Evolutionary conservation across 345 rosid genomes (phyloP).

Genomic region (Zanthoxylum bungeanum): DNA sequence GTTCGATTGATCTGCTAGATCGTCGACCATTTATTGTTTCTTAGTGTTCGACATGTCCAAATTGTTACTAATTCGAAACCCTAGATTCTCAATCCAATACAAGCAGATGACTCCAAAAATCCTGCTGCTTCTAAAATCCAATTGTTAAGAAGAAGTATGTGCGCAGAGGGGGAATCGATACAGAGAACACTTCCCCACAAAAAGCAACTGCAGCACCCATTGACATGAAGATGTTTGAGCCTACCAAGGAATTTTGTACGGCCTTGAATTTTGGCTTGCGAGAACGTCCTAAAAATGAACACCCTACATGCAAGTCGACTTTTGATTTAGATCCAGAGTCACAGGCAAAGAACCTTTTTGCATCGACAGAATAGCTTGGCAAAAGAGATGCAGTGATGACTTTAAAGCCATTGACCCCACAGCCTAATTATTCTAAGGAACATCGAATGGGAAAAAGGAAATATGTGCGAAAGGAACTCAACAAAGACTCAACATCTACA

Average conservation of each 20-base stretch:
- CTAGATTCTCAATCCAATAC: no score
- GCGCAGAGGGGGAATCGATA: slow-evolving; percentile 27
- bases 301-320: slow-evolving; percentile 13
- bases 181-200: slow-evolving; percentile 23
- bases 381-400: slow-evolving; percentile 30
- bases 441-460: slow-evolving; percentile 52
- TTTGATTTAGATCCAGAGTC: slow-evolving; percentile 17
- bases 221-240: slow-evolving; percentile 24
- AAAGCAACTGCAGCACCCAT: slow-evolving; percentile 31
- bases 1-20: no score
- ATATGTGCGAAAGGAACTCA: slow-evolving; percentile 30
- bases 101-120: slow-evolving; percentile 12
- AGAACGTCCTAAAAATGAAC: slow-evolving; percentile 19
- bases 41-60: no score
- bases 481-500: slow-evolving; percentile 20
- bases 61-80: no score
- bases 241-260: slow-evolving; percentile 44
- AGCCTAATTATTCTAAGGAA: slow-evolving; percentile 27
- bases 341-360: slow-evolving; percentile 18
- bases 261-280: slow-evolving; percentile 42
- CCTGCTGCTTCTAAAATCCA: slow-evolving; percentile 26
- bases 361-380: slow-evolving; percentile 13
- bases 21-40: no score
- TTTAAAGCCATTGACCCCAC: slow-evolving; percentile 36
- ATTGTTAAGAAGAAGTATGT: slow-evolving; percentile 54